These are phyloP conservation scores for Lindgomyces ingoldianus DNA, from an alignment of 495 filamentous ascomycete species.

Conservation along the genomic window DNA sequence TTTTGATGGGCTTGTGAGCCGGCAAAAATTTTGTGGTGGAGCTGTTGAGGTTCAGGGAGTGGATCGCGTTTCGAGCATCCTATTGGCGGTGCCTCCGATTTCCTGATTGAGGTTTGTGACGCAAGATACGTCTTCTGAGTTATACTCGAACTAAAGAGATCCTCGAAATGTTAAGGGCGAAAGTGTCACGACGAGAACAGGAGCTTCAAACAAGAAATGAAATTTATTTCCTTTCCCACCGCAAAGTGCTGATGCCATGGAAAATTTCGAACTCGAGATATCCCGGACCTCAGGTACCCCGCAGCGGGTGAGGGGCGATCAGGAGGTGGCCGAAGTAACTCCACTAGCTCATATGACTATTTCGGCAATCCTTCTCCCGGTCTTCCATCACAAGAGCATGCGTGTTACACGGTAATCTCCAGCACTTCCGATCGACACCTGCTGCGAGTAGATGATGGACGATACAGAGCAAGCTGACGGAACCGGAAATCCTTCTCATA, in stretches of 20 bases:
- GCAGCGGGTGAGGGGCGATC: background rate
- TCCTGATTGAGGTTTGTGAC: no score
- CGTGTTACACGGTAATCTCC: no score
- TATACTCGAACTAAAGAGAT: background rate
- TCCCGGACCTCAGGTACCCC: no score
- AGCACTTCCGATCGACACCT: no score
- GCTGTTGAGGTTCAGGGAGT: background rate
- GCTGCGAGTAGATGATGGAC: background rate
- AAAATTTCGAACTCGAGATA: no score
- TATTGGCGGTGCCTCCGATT: constrained; percentile 8
- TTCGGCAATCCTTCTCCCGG: background rate
- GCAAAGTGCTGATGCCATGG: no score
- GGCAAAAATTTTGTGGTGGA: constrained; percentile 1
- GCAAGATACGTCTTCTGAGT: background rate
- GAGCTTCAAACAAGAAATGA: background rate
- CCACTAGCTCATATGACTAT: background rate
- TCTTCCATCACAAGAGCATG: background rate
- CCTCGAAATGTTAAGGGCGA: background rate
- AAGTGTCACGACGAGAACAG: background rate
- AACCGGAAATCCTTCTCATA: constrained; percentile 14
- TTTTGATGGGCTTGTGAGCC: no score
- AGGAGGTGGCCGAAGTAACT: background rate
- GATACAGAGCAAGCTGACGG: background rate
- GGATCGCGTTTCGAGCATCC: background rate
- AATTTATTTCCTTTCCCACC: background rate